phyloP scores from a whole-genome alignment of 345 rosid genomes.

The Eucalyptus paniculata region DNA sequence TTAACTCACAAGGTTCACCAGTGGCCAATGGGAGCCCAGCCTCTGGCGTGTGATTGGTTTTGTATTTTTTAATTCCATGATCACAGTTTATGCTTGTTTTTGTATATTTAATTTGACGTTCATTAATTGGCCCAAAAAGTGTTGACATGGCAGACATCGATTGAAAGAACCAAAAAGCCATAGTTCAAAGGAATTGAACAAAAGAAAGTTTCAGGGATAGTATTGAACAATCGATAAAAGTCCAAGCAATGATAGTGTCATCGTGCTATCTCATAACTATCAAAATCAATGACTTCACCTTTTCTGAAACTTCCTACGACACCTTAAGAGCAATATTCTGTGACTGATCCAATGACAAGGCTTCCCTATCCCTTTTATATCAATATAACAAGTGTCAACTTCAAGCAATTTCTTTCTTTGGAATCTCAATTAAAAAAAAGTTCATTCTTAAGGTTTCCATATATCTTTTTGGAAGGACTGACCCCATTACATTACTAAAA shows the following conservation, averaged over 20 bases:
- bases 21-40: not conserved
- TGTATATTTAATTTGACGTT: not conserved
- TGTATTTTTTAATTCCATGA: not conserved
- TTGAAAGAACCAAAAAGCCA: not conserved
- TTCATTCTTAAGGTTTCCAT: not conserved
- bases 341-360: not conserved
- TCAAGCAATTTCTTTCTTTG: not conserved
- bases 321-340: not conserved
- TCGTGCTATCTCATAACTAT: not conserved
- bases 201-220: not conserved
- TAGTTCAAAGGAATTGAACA: not conserved
- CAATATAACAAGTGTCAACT: not conserved
- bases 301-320: not conserved
- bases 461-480: not conserved
- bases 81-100: not conserved
- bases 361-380: not conserved
- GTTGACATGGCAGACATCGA: not conserved
- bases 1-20: not conserved
- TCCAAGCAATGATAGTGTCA: not conserved
- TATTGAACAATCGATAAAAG: not conserved
- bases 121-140: not conserved
- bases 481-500: not conserved
- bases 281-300: not conserved
- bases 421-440: not conserved
- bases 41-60: not conserved